These are phyloP conservation scores for Arthromyces matolae DNA, from an alignment of 768 basidiomycete genomes.

Conservation along the genomic window DNA sequence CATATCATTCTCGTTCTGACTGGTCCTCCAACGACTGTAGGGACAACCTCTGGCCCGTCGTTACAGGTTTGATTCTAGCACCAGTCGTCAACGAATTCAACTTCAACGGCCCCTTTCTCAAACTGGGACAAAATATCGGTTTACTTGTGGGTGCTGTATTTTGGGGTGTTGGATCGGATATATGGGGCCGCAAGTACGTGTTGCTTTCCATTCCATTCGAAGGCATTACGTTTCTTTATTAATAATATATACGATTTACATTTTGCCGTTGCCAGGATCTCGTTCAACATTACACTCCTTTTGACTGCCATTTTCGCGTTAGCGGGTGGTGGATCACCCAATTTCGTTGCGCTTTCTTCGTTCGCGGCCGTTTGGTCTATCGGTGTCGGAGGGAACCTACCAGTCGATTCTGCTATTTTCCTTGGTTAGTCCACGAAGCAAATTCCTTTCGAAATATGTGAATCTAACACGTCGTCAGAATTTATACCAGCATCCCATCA, in stretches of 20 bases:
- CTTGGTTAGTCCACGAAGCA: slow-evolving; percentile 50
- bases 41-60: slow-evolving; percentile 71
- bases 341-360: slow-evolving; percentile 47
- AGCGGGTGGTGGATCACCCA: slow-evolving; percentile 57
- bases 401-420: slow-evolving; percentile 75
- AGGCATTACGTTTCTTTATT: neutral
- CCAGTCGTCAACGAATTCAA: neutral
- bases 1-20: neutral
- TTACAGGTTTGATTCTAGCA: neutral
- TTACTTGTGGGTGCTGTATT: neutral
- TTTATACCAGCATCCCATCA: slow-evolving; percentile 71
- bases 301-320: slow-evolving; percentile 65
- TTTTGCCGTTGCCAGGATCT: slow-evolving; percentile 39
- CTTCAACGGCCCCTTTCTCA: neutral
- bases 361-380: slow-evolving; percentile 58
- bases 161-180: neutral
- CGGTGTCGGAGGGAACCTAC: slow-evolving; percentile 64
- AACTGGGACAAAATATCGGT: neutral
- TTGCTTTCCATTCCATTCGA: slow-evolving; percentile 3
- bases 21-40: slow-evolving; percentile 32
- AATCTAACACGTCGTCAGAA: slow-evolving; percentile 35
- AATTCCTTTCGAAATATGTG: neutral
- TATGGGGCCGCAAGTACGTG: slow-evolving; percentile 53
- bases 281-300: slow-evolving; percentile 68
- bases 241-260: too few species aligned